Percentiles rank a stretch among this genome's conserved stretches.
phyloP scores from a whole-genome alignment of 225 moss, liverwort and hornwort species.

The Anthoceros angustus region DNA sequence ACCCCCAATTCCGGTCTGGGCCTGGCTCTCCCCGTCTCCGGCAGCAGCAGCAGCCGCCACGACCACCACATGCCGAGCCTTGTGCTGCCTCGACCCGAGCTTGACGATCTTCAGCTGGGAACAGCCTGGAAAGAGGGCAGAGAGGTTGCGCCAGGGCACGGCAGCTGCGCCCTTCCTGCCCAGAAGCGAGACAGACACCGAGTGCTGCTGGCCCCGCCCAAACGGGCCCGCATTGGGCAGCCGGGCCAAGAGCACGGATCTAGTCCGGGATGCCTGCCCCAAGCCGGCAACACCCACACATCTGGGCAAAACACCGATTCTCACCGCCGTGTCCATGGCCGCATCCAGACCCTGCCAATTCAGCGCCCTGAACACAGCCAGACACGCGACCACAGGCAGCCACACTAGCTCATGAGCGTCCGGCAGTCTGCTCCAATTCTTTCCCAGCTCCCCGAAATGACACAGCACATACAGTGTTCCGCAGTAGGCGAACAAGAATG shows the following conservation, averaged over 20 bases:
- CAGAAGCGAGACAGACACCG: neutral
- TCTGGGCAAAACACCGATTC: neutral
- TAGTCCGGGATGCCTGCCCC: neutral
- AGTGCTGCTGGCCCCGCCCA: neutral
- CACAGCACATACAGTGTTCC: no score
- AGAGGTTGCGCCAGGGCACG: neutral
- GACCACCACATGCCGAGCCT: neutral
- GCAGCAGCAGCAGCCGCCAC: neutral
- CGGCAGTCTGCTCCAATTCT: no score
- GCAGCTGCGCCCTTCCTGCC: neutral
- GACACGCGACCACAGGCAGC: no score
- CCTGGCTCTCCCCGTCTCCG: neutral
- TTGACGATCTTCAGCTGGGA: constrained; percentile 3
- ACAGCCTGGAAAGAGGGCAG: constrained; percentile 1
- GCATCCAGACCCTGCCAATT: neutral
- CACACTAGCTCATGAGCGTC: no score
- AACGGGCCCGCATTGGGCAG: neutral
- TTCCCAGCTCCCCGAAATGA: no score
- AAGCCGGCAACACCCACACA: neutral
- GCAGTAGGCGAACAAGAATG: no score
- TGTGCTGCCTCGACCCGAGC: neutral
- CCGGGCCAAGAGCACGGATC: neutral
- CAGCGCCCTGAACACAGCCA: no score
- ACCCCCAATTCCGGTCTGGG: neutral
- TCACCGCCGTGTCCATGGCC: constrained; percentile 1